Evolutionary conservation across 192 early-diverging fungal genomes (phyloP).

Genomic region (Allomyces arbusculus): DNA sequence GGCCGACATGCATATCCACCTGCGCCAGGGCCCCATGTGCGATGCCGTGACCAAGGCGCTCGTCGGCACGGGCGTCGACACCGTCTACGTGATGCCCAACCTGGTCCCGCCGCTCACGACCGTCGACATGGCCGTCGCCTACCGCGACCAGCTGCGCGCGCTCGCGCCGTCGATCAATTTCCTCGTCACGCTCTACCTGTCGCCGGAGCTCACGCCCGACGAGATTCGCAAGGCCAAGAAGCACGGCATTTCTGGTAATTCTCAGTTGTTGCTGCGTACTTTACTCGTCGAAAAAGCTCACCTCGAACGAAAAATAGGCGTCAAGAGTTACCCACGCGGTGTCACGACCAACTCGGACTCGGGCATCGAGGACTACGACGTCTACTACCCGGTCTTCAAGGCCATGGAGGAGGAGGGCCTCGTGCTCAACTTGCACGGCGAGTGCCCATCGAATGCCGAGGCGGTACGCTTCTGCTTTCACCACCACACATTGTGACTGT

Average conservation of each 20-base stretch:
- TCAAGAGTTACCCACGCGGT: slow-evolving; percentile 84
- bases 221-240: slow-evolving; percentile 68
- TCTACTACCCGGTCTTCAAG: slow-evolving; percentile 79
- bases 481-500: too few relatives aligned
- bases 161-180: slow-evolving; percentile 72
- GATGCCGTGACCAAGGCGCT: slow-evolving; percentile 65
- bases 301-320: slow-evolving; percentile 21
- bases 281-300: neutral
- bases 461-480: slow-evolving; percentile 3
- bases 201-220: slow-evolving; percentile 65
- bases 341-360: slow-evolving; percentile 95
- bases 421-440: slow-evolving; percentile 90
- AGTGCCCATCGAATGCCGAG: slow-evolving; percentile 70
- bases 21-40: slow-evolving; percentile 86
- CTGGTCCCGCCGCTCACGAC: slow-evolving; percentile 73
- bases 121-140: slow-evolving; percentile 67
- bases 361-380: slow-evolving; percentile 69
- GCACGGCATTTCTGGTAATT: slow-evolving; percentile 53
- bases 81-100: slow-evolving; percentile 94
- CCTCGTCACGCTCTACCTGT: slow-evolving; percentile 82
- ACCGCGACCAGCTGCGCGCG: slow-evolving; percentile 55
- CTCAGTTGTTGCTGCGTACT: slow-evolving; percentile 1
- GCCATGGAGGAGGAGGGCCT: slow-evolving; percentile 88
- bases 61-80: slow-evolving; percentile 52
- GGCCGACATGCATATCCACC: slow-evolving; percentile 80